A percentile compares a stretch with the other conserved stretches of the same genome.
These are phyloP conservation scores for Globisporangium irregulare DNA, from an alignment of 352 stramenopile genomes.

Conservation along the genomic window DNA sequence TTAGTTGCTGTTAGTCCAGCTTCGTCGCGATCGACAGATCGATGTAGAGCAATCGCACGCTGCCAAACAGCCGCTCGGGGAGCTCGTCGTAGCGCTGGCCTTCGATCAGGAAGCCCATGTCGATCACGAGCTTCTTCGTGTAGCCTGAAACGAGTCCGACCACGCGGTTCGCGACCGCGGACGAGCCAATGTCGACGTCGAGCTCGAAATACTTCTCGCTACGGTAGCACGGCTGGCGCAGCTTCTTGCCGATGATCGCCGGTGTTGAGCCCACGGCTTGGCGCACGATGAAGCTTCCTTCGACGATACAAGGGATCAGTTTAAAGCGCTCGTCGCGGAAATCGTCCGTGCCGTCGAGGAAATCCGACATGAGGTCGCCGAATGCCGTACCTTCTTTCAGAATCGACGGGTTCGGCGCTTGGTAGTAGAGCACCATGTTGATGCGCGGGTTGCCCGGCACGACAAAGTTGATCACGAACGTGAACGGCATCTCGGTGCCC, in stretches of 20 bases:
- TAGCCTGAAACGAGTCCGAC: slow-evolving; percentile 68
- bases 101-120: slow-evolving; percentile 79
- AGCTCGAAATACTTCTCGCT: slow-evolving; percentile 76
- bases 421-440: slow-evolving; percentile 71
- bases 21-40: slow-evolving; percentile 42
- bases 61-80: slow-evolving; percentile 69
- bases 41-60: slow-evolving; percentile 54
- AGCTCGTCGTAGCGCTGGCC: slow-evolving; percentile 61
- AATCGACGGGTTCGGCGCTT: slow-evolving; percentile 46
- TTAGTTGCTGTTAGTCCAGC: slow-evolving; percentile 18
- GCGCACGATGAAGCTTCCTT: slow-evolving; percentile 77
- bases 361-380: slow-evolving; percentile 69
- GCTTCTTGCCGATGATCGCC: slow-evolving; percentile 73
- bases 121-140: slow-evolving; percentile 80
- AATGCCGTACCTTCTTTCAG: slow-evolving; percentile 58
- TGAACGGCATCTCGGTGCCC: slow-evolving; percentile 70
- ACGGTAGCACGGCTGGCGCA: slow-evolving; percentile 59
- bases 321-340: slow-evolving; percentile 84
- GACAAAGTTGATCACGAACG: slow-evolving; percentile 79
- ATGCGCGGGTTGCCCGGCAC: slow-evolving; percentile 60
- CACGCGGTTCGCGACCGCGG: slow-evolving; percentile 71
- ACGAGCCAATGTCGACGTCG: slow-evolving; percentile 71
- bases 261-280: slow-evolving; percentile 73
- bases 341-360: slow-evolving; percentile 69
- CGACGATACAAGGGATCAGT: slow-evolving; percentile 77